phyloP scores from a whole-genome alignment of 1,139 yeast species.

The Taiozyma sp. region DNA sequence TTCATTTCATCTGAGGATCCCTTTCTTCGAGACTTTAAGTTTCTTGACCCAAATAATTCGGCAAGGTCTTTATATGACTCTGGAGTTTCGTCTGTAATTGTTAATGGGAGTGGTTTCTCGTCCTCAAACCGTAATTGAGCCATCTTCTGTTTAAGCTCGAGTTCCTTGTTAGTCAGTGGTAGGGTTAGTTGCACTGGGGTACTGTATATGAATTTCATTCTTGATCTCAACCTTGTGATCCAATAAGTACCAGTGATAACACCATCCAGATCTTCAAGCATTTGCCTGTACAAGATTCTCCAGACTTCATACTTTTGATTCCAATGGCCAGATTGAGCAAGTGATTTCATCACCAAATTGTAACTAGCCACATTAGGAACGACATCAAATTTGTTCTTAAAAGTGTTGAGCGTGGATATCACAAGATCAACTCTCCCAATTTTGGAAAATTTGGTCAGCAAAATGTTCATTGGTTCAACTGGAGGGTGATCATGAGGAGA shows the following conservation, averaged over 20 bases:
- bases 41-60: constrained; percentile 10
- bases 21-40: neutral
- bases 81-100: neutral
- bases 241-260: constrained; percentile 23
- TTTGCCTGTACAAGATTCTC: constrained; percentile 20
- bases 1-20: neutral
- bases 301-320: constrained; percentile 21
- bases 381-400: constrained; percentile 20
- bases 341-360: constrained; percentile 29
- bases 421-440: constrained; percentile 31
- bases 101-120: constrained; percentile 6
- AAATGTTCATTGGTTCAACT: constrained; percentile 26
- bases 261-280: constrained; percentile 16
- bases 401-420: constrained; percentile 27
- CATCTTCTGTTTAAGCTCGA: constrained; percentile 6
- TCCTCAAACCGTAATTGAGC: constrained; percentile 1
- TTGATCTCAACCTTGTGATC: constrained; percentile 22
- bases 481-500: neutral
- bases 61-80: constrained; percentile 6
- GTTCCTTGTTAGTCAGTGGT: constrained; percentile 16
- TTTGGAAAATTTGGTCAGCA: constrained; percentile 26
- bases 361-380: constrained; percentile 27
- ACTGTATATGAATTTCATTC: constrained; percentile 17
- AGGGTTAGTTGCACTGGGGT: constrained; percentile 12
- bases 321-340: constrained; percentile 29